These are phyloP conservation scores for Calonectria pteridis DNA, from an alignment of 2,329 filamentous ascomycete genomes.

Conservation along the genomic window DNA sequence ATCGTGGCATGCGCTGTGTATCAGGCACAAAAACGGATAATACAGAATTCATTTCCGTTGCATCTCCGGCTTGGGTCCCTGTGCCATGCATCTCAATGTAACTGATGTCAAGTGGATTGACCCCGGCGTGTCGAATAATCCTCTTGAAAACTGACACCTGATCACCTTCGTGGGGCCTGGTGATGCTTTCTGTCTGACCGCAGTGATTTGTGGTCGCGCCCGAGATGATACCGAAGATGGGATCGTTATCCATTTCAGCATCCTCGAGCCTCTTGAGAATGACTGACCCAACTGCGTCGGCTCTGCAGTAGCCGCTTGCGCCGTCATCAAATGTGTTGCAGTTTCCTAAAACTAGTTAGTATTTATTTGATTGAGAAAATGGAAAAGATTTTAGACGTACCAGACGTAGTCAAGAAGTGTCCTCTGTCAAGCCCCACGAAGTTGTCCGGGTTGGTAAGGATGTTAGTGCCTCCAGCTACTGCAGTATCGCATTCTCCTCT, in stretches of 20 bases:
- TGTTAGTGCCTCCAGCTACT: conserved; percentile 73
- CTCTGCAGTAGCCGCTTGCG: conserved; percentile 87
- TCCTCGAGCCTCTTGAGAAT: conserved; percentile 74
- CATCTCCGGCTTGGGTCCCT: conserved; percentile 87
- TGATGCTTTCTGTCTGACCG: conserved; percentile 78
- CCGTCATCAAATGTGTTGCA: conserved; percentile 82
- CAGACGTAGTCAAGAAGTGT: conserved; percentile 70
- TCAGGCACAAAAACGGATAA: conserved; percentile 66
- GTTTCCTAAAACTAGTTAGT: background rate
- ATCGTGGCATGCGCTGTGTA: conserved; percentile 56
- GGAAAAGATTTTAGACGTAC: background rate
- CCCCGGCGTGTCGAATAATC: conserved; percentile 78
- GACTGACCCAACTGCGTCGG: conserved; percentile 80
- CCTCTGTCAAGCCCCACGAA: conserved; percentile 73
- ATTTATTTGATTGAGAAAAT: background rate
- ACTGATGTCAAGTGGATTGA: conserved; percentile 81
- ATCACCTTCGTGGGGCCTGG: conserved; percentile 82
- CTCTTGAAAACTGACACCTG: conserved; percentile 79
- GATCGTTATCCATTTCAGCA: conserved; percentile 34
- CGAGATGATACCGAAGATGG: conserved; percentile 38
- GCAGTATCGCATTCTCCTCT: conserved; percentile 75
- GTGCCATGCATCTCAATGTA: conserved; percentile 94
- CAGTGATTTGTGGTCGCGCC: conserved; percentile 40
- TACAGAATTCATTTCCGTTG: conserved; percentile 84
- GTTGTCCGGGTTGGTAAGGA: conserved; percentile 75